phyloP scores from a whole-genome alignment of 2,329 filamentous ascomycete genomes.

The Calonectria ilicicola region DNA sequence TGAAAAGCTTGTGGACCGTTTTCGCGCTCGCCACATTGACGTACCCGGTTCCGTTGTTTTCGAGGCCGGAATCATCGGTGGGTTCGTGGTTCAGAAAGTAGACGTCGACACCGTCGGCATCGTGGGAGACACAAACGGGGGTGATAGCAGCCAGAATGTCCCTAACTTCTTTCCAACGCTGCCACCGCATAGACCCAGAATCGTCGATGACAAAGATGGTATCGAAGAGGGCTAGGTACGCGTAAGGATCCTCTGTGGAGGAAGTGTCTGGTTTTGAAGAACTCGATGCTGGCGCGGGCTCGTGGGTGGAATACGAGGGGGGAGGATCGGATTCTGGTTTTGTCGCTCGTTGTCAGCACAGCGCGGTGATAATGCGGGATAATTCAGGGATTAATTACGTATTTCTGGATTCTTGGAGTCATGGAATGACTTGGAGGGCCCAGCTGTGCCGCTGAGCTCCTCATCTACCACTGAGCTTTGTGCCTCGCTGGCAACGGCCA shows the following conservation, averaged over 20 bases:
- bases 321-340: too few relatives aligned
- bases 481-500: too few relatives aligned
- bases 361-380: too few relatives aligned
- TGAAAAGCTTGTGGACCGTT: slow-evolving; percentile 77
- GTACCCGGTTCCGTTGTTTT: slow-evolving; percentile 63
- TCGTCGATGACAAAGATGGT: slow-evolving; percentile 94
- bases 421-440: too few relatives aligned
- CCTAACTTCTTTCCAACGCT: slow-evolving; percentile 81
- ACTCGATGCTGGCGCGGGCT: too few relatives aligned
- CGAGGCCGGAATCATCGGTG: slow-evolving; percentile 45
- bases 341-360: too few relatives aligned
- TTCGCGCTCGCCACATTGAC: slow-evolving; percentile 69
- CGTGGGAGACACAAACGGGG: slow-evolving; percentile 83
- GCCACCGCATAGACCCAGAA: slow-evolving; percentile 84
- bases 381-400: too few relatives aligned
- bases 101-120: slow-evolving; percentile 88
- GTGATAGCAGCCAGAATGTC: slow-evolving; percentile 79
- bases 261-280: neutral
- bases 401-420: too few relatives aligned
- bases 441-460: too few relatives aligned
- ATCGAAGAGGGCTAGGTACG: slow-evolving; percentile 84
- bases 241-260: slow-evolving; percentile 74
- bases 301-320: too few relatives aligned
- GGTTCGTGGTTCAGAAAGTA: slow-evolving; percentile 85
- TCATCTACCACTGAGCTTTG: too few relatives aligned